phyloP scores from a whole-genome alignment of 192 early-diverging fungal genomes.

The Chytriomyces sp. region DNA sequence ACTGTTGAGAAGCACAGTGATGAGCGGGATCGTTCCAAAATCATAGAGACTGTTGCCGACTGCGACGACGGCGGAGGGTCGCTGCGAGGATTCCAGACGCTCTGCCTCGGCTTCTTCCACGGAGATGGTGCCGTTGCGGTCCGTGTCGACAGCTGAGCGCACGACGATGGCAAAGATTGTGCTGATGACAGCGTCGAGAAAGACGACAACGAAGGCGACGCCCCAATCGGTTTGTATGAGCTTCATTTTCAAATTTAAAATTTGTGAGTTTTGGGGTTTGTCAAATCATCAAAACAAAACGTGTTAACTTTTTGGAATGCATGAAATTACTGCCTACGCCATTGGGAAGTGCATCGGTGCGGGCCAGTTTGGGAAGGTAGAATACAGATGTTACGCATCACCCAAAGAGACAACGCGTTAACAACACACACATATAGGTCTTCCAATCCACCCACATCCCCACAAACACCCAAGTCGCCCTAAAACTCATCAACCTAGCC shows the following conservation, averaged over 20 bases:
- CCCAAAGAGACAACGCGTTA: background rate
- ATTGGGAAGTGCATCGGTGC: slow-evolving; percentile 40
- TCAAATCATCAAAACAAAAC: no score
- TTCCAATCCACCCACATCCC: slow-evolving; percentile 7
- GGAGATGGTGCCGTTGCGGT: background rate
- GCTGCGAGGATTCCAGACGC: background rate
- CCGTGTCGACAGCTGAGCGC: background rate
- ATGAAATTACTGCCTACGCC: slow-evolving; percentile 26
- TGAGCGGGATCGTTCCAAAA: background rate
- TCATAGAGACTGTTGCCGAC: background rate
- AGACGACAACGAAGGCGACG: no score
- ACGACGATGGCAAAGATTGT: no score
- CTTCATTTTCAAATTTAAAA: no score
- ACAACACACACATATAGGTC: slow-evolving; percentile 10
- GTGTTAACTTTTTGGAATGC: background rate
- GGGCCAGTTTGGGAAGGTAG: slow-evolving; percentile 44
- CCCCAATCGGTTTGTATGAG: no score
- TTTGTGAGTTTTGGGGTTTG: no score
- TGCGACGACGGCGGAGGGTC: background rate
- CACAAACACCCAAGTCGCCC: slow-evolving; percentile 25
- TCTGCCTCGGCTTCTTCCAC: background rate
- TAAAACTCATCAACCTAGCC: slow-evolving; percentile 38
- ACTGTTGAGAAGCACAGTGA: background rate
- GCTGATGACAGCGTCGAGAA: no score
- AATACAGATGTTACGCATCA: background rate